phyloP scores from a whole-genome alignment of 2,329 filamentous ascomycete genomes.

The Botrytis elliptica region DNA sequence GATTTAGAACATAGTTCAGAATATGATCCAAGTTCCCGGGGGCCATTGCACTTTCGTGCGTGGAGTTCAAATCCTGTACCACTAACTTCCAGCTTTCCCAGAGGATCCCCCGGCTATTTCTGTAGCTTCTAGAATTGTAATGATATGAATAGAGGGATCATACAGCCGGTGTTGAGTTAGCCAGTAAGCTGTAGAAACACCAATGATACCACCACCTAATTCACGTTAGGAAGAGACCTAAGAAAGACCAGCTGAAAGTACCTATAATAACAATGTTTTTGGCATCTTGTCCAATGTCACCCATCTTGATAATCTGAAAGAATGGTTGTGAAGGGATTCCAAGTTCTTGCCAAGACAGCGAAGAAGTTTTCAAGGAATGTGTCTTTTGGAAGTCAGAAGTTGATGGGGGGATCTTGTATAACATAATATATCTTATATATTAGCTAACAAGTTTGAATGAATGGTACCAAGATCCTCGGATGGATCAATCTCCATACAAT shows the following conservation, averaged over 20 bases:
- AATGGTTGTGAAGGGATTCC: neutral
- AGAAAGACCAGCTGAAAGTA: neutral
- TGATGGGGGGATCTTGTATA: neutral
- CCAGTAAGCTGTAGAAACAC: slow-evolving; percentile 85
- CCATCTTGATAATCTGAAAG: neutral
- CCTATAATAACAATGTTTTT: slow-evolving; percentile 12
- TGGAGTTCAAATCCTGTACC: neutral
- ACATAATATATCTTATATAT: neutral
- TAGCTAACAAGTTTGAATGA: neutral
- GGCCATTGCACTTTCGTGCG: neutral
- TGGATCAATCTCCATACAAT: neutral
- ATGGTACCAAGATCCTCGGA: neutral
- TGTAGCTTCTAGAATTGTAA: slow-evolving; percentile 82
- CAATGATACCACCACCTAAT: slow-evolving; percentile 78
- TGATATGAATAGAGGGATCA: slow-evolving; percentile 67
- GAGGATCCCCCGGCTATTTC: slow-evolving; percentile 82
- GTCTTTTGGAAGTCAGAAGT: neutral
- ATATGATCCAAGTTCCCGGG: neutral
- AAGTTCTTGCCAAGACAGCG: neutral
- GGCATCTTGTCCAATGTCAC: neutral
- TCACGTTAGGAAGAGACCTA: neutral
- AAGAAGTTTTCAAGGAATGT: neutral
- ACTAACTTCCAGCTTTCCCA: slow-evolving; percentile 78
- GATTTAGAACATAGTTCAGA: neutral
- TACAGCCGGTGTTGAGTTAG: slow-evolving; percentile 80